phyloP scores from a whole-genome alignment of 2,329 filamentous ascomycete species.

The Aspergillus pseudonomiae region DNA sequence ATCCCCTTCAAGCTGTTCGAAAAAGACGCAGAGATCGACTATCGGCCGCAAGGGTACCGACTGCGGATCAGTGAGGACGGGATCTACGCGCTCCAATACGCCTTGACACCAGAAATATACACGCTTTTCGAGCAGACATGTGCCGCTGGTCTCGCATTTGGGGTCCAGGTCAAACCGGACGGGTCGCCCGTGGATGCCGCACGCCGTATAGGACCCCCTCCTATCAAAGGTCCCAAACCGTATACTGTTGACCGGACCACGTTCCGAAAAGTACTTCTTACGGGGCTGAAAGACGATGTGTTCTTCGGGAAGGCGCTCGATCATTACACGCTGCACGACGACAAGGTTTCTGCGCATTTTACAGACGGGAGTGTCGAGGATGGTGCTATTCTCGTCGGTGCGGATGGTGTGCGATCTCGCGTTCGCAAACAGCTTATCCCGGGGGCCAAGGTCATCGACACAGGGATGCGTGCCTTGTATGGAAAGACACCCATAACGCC shows the following conservation, averaged over 20 bases:
- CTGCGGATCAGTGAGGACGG: constrained; percentile 18
- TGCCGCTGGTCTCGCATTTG: constrained; percentile 6
- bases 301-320: neutral
- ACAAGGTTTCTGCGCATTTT: constrained; percentile 28
- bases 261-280: neutral
- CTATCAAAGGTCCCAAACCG: constrained; percentile 10
- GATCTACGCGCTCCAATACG: neutral
- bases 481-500: neutral
- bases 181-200: constrained; percentile 6
- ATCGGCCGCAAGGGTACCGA: constrained; percentile 44
- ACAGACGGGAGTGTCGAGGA: constrained; percentile 34
- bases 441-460: constrained; percentile 39
- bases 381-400: constrained; percentile 42
- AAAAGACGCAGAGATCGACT: constrained; percentile 31
- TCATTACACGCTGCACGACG: neutral
- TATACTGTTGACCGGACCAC: neutral
- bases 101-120: constrained; percentile 15
- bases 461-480: constrained; percentile 42
- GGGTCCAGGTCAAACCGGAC: neutral
- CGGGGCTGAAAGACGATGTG: neutral
- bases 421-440: constrained; percentile 45
- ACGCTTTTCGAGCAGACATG: constrained; percentile 24
- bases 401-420: constrained; percentile 42
- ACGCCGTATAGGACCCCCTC: constrained; percentile 15
- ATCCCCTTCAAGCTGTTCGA: constrained; percentile 44